A percentile compares a stretch with the other conserved stretches of the same genome.
These are phyloP conservation scores for Litchi chinensis DNA, from an alignment of 345 rosid species.

Conservation along the genomic window DNA sequence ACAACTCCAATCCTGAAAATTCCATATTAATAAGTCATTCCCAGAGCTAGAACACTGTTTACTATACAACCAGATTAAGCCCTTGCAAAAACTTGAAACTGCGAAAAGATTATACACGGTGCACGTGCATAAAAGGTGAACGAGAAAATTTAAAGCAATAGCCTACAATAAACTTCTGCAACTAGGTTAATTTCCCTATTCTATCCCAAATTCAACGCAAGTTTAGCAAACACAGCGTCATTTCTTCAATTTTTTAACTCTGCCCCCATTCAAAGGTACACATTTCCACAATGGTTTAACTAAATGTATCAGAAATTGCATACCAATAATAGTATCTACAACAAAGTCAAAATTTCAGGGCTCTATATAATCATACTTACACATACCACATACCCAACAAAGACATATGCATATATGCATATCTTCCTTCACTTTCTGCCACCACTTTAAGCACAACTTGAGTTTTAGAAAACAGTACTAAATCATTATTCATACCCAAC, in stretches of 20 bases:
- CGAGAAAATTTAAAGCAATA: constrained; percentile 4
- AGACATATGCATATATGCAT: neutral
- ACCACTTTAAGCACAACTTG: neutral
- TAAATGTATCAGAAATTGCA: constrained; percentile 1
- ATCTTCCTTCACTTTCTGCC: neutral
- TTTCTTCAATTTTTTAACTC: neutral
- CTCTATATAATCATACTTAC: neutral
- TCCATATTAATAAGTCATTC: constrained; percentile 8
- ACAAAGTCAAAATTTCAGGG: neutral
- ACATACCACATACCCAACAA: neutral
- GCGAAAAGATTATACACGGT: neutral
- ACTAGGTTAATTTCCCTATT: neutral
- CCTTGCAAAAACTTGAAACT: neutral
- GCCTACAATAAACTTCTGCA: neutral
- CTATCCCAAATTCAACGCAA: neutral
- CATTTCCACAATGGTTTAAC: neutral
- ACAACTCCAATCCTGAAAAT: constrained; percentile 85
- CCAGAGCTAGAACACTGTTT: neutral
- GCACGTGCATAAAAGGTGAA: neutral
- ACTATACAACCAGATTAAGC: neutral
- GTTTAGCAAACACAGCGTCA: neutral
- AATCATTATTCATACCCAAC: neutral
- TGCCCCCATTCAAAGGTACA: neutral
- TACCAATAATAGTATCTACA: neutral
- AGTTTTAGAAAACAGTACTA: neutral